Conservation (phyloP, 2,329 filamentous ascomycete genomes). For the Tolypocladium endophyticum region DNA sequence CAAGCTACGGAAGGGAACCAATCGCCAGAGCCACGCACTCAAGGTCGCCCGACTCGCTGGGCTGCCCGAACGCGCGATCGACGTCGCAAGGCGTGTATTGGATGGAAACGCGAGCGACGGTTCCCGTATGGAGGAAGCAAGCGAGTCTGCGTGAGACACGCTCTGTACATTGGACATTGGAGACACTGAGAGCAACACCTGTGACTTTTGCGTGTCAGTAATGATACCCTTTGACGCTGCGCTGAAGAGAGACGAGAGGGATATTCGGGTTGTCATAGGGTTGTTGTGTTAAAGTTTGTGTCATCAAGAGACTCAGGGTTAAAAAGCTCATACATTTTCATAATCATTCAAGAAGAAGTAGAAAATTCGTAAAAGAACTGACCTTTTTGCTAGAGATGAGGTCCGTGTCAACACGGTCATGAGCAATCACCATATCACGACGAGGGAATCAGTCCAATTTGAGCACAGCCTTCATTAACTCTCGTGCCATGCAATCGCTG, state of each 20-base stretch:
- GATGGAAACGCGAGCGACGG: slow-evolving; percentile 4
- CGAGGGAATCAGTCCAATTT: slow-evolving; percentile 1
- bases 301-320: slow-evolving; percentile 56
- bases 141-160: slow-evolving; percentile 2
- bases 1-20: slow-evolving; percentile 69
- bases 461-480: slow-evolving; percentile 16
- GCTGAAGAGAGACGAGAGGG: slow-evolving; percentile 7
- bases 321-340: slow-evolving; percentile 52
- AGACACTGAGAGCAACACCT: background rate
- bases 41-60: slow-evolving; percentile 90
- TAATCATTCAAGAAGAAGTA: slow-evolving; percentile 39
- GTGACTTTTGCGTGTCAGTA: slow-evolving; percentile 22
- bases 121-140: slow-evolving; percentile 2
- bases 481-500: slow-evolving; percentile 21
- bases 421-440: background rate
- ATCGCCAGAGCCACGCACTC: slow-evolving; percentile 78
- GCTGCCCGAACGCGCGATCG: slow-evolving; percentile 61
- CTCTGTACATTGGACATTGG: background rate
- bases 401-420: background rate
- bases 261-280: slow-evolving; percentile 40
- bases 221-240: slow-evolving; percentile 20
- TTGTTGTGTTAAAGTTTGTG: slow-evolving; percentile 36
- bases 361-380: slow-evolving; percentile 21
- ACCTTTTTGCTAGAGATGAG: slow-evolving; percentile 25
- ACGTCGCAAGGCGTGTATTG: slow-evolving; percentile 53